Percentiles rank a stretch among this genome's conserved stretches.
Conservation (phyloP, 1,284 basidiomycete species). For the Leccinum pachyderme region DNA sequence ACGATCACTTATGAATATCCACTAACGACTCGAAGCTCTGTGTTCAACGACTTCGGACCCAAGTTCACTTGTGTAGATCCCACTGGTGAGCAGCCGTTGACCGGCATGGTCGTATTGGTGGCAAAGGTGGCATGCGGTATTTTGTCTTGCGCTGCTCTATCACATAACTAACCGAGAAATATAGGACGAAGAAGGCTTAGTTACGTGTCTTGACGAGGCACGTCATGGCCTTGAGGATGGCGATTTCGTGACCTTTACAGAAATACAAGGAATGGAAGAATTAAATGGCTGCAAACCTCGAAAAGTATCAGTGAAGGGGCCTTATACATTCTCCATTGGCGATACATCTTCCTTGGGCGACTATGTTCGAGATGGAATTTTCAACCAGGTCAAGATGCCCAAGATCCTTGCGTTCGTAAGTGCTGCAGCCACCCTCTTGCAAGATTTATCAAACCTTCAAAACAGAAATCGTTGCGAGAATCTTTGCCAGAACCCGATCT, state of each 20-base stretch:
- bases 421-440: slow-evolving; percentile 12
- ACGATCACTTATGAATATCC: slow-evolving; percentile 5
- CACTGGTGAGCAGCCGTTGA: slow-evolving; percentile 90
- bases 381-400: slow-evolving; percentile 99
- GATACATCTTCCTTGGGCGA: slow-evolving; percentile 78
- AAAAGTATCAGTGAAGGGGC: slow-evolving; percentile 92
- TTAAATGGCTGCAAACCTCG: slow-evolving; percentile 90
- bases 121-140: slow-evolving; percentile 55
- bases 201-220: slow-evolving; percentile 96
- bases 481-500: slow-evolving; percentile 82
- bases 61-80: slow-evolving; percentile 96
- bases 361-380: slow-evolving; percentile 91
- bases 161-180: slow-evolving; percentile 5
- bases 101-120: slow-evolving; percentile 94
- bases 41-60: slow-evolving; percentile 96
- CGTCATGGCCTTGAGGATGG: slow-evolving; percentile 98
- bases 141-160: background rate
- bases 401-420: slow-evolving; percentile 91
- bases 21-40: slow-evolving; percentile 54
- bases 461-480: slow-evolving; percentile 90
- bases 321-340: slow-evolving; percentile 94
- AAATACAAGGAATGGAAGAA: slow-evolving; percentile 94
- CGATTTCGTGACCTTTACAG: slow-evolving; percentile 96
- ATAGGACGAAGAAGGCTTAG: slow-evolving; percentile 84
- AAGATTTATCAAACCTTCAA: slow-evolving; percentile 4